Base-by-base conservation (phyloP, 1,139 yeast species). In the Meyerozyma carpophila region DNA sequence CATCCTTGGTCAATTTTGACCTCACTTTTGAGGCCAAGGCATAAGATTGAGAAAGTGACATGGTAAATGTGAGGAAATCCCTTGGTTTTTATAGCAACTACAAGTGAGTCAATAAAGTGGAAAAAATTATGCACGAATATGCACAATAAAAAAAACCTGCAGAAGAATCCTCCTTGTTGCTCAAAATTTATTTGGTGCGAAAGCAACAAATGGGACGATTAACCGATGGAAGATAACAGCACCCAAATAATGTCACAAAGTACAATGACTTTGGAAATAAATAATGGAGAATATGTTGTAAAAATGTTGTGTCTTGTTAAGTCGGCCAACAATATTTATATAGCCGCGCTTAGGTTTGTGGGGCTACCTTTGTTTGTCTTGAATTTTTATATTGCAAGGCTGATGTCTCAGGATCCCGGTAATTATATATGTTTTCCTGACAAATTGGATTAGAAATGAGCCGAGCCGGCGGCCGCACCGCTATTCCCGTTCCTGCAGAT, bases 1-100 rank as follows among this genome's bases (percentile, higher is more conserved):
- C 91, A 58, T 84, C 90, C 46, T 63, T 72, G 36, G 88, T 79
- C 32, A 86, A 75, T 65, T 84, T 85, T 36, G 75, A 57, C 58
- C 88, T 79, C 11, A 86, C 94, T 56, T 73, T 78, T 37, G 84
- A 75, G 29, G 93, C 91, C 46, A 85, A 72, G 27, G 78, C 61
- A 60, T 82, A 84, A 8, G 87, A 73, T 54, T 80, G 78, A n/a
- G 80, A 70, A 55, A 75, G 64, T 9, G 79, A 61, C 63, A 66
- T 50, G 37, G 44, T 28, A 27, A 51, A 53, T 50, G 18, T 41
- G 42, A 26, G 34, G 20, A 13, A 24, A 18, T 21, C 21, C 13
- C 26, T 10, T 27, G 37, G 3, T 28, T 21, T 21, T 20, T 13
- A 20, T 41, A 28, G 16, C n/a, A 27, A 10, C 21, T 2, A 18